Base-by-base conservation (phyloP, 768 basidiomycete genomes). In the Multifurca ochricompacta region DNA sequence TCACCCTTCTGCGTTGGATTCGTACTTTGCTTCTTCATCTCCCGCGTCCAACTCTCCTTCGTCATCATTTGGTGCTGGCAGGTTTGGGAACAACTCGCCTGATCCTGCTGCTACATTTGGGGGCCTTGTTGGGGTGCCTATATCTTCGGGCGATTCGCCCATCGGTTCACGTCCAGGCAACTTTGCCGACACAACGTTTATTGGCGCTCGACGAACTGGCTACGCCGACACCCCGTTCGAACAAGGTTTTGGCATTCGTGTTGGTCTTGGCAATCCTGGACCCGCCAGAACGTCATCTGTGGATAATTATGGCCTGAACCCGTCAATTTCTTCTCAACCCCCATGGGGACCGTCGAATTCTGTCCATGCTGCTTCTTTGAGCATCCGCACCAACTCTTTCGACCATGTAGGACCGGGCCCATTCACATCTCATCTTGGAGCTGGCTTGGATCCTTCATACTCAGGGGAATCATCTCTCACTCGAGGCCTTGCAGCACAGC, bases 1-100 rank as follows among this genome's bases (percentile, higher is more conserved):
- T 57, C 78, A 80, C 39, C 75, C 76, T 48, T 74, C 80, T n/a
- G 77, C 82, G n/a, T 65, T 88, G 53, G 85, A 89, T 62, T 74
- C 79, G 1, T 83, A 80, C 66, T 56, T 79, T 27, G 71, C 70
- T 40, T 69, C 73, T 35, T 74, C 75, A 10, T 82, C 85, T 27
- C 74, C 73, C 63, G 71, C 76, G 30, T 77, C 83, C 14, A 82
- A 85, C 55, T 88, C 87, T 8, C 85, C 86, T 3, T 77, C 83
- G 2, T 88, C 87, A 2, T 85, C 85, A 3, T 77, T 87, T 39
- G 78, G 83, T 55, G 78, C 74, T 27, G 78, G 77, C 28, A 71
- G 81, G 58, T 84, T 85, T 64, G 74, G 77, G 41, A 79, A 81
- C 59, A 75, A 73, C 18, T 88, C 87, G 30, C 87, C 87, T 0